Evolutionary conservation across 2,329 filamentous ascomycete genomes (phyloP).

Genomic region (Sclerotinia sclerotiorum): DNA sequence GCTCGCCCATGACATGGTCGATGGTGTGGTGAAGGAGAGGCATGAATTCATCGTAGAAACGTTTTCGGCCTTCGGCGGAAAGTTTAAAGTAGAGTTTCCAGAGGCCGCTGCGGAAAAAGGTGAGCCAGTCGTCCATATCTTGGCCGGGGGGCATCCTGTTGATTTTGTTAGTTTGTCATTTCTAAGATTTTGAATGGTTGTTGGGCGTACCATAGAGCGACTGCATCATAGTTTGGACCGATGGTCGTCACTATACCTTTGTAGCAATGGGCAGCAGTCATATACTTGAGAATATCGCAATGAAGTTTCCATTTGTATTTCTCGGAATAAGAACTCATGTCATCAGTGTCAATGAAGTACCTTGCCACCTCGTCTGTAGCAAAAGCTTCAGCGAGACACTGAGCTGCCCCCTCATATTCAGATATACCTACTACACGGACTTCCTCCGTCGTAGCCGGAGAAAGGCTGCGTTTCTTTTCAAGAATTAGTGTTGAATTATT

Average conservation of each 20-base stretch:
- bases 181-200: background rate
- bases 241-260: slow-evolving; percentile 73
- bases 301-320: slow-evolving; percentile 76
- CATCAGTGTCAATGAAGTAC: slow-evolving; percentile 73
- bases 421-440: slow-evolving; percentile 63
- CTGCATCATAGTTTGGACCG: slow-evolving; percentile 72
- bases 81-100: slow-evolving; percentile 77
- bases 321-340: slow-evolving; percentile 60
- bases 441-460: slow-evolving; percentile 46
- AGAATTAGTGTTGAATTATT: slow-evolving; percentile 33
- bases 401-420: slow-evolving; percentile 70
- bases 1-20: slow-evolving; percentile 63
- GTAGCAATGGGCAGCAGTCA: slow-evolving; percentile 72
- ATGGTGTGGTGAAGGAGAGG: slow-evolving; percentile 74
- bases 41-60: slow-evolving; percentile 76
- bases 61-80: slow-evolving; percentile 66
- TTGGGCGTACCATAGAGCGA: slow-evolving; percentile 69
- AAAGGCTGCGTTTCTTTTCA: slow-evolving; percentile 39
- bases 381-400: slow-evolving; percentile 75
- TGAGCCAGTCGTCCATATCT: slow-evolving; percentile 71
- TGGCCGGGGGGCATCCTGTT: slow-evolving; percentile 72
- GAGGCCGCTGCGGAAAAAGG: slow-evolving; percentile 70
- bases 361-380: slow-evolving; percentile 69
- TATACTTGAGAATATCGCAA: slow-evolving; percentile 73
- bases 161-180: background rate